Base-by-base conservation (phyloP, 2,329 filamentous ascomycete species). In the Penicillium sp. region DNA sequence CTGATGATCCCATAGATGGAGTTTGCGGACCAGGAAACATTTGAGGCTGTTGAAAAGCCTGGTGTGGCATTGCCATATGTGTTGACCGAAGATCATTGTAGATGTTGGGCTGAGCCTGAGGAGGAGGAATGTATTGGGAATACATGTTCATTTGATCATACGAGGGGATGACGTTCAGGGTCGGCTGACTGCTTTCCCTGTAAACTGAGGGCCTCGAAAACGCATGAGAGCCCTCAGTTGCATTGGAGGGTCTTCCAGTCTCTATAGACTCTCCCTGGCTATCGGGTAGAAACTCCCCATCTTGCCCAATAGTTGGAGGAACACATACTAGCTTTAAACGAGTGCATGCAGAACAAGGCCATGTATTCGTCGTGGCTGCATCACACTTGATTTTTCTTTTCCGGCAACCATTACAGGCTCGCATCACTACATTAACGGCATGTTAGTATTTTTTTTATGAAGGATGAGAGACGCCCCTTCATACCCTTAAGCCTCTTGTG, bases 351-450 rank as follows among this genome's bases (percentile, higher is more conserved):
- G 92, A 94, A 74, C 93, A 97, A 27, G 94, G 94, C 93, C 94
- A 97, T 35, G 91, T 91, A 73, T 97, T 97, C 38, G 92, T 97
- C 13, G 93, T 96, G 18, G 93, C 93, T 48, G 93, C 91, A 77
- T 97, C 94, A 76, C 93, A 99, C 74, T 96, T 96, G 71, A 99
- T 99, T 76, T 99, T 99, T 68, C 93, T 85, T 74, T 91, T 87
- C 58, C 93, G 84, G 70, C 93, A 97, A 57, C 93, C 93, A 76
- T 97, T 93, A 74, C 93, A 97, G 53, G 93, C 94, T 79, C 94
- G 87, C 91, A 96, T 97, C 48, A 97, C 93, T 95, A 59, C 52
- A 47, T 54, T n/a, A 42, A 19, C 53, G 26, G 26, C 53, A 39
- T 47, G 61, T 61, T 40, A 53, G 48, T 59, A 46, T 60, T 43